Percentiles rank a stretch among this genome's conserved stretches.
Evolutionary conservation across 345 rosid genomes (phyloP).

Genomic region (Salix suchowensis): DNA sequence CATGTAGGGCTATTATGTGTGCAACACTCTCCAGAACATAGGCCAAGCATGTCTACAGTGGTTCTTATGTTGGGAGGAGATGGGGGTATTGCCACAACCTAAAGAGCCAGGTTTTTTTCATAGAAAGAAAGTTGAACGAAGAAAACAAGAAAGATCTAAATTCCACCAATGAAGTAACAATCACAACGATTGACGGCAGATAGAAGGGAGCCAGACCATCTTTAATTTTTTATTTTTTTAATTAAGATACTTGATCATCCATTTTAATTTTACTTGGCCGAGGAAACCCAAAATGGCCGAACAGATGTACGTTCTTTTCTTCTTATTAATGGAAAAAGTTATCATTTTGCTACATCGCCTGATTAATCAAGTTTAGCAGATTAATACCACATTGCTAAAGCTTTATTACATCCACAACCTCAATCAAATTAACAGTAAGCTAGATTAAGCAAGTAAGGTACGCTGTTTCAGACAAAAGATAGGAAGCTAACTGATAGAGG

Average conservation of each 20-base stretch:
- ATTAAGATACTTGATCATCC: not conserved
- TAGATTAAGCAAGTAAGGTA: no score
- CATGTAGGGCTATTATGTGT: slow-evolving; percentile 33
- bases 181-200: not conserved
- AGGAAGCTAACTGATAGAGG: no score
- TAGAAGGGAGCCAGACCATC: no score
- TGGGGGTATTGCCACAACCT: slow-evolving; percentile 21
- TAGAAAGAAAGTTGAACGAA: not conserved
- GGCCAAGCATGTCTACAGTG: slow-evolving; percentile 38
- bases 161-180: not conserved
- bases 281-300: not conserved
- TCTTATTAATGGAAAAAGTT: not conserved
- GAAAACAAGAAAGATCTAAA: not conserved
- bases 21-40: slow-evolving; percentile 28
- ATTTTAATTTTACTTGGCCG: no score
- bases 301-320: not conserved
- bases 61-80: slow-evolving; percentile 32
- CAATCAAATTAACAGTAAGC: not conserved
- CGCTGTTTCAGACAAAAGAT: no score
- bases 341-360: not conserved
- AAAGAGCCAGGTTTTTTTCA: slow-evolving; percentile 27
- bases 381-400: no score
- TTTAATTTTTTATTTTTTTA: no score
- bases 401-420: not conserved
- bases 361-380: no score